Base-by-base conservation (phyloP, 2,329 filamentous ascomycete genomes). In the Neopestalotiopsis clavispora region DNA sequence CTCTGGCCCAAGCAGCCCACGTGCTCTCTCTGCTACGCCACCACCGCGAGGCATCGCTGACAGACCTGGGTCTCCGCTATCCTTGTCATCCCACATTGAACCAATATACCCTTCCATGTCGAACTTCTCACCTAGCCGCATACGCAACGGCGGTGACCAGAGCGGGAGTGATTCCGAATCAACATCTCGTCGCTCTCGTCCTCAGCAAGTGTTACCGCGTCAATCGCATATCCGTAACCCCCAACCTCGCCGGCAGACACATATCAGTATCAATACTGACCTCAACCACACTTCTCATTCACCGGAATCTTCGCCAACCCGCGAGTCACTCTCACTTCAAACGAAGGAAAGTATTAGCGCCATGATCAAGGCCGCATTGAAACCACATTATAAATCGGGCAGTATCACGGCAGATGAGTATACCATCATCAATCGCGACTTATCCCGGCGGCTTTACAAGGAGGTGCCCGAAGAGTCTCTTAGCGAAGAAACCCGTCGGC, bases 361-460 rank as follows among this genome's bases (percentile, higher is more conserved):
- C 74, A 94, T 98, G 81, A 96, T 98, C 74, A 93, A 94, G 72
- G 85, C 87, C 57, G 94, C 93, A 5, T 84, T 99, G 58, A 93
- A 93, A 74, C 94, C 95, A 40, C 89, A 94, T 72, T 98, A 95
- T 85, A 88, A 91, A 71, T 91, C 91, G 57, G 91, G 92, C 74
- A 89, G 91, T 71, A 87, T 98, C 71, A 94, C 91, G 20, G 93
- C 94, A 73, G 93, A 97, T 69, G 92, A 98, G 80, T 99, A 97
- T 79, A 95, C 94, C 2, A 90, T 90, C 68, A 97, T 98, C 81
- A 98, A 98, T 78, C 91, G 94, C 71, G 91, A 92, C 70, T 91
- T 98, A 42, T 98, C 94, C 57, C 91, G 94, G 69, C 93, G 92
- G 82, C 84, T 99, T 69, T 99, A 99, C 80, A 94, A 90, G 72